Conservation (phyloP, 768 basidiomycete genomes). For the Lyophyllum atratum region DNA sequence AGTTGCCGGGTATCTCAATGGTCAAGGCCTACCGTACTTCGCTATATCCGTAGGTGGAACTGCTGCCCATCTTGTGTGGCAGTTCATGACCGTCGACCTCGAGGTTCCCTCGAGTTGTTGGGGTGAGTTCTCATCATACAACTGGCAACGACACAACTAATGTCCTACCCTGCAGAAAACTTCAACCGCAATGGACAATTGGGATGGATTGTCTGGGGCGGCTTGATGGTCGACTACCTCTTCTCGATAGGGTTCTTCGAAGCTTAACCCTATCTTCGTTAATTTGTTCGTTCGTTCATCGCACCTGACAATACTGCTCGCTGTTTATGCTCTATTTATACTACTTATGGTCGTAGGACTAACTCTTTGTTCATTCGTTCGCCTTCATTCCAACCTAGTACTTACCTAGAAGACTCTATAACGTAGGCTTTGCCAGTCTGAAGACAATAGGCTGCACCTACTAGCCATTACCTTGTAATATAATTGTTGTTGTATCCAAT, state of each 20-base stretch:
- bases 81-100: slow-evolving; percentile 45
- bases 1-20: slow-evolving; percentile 54
- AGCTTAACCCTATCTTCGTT: neutral
- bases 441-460: too few relatives aligned
- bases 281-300: neutral
- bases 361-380: neutral
- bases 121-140: slow-evolving; percentile 28
- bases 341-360: neutral
- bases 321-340: neutral
- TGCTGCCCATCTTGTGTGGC: slow-evolving; percentile 46
- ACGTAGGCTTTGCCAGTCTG: too few relatives aligned
- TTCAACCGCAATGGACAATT: slow-evolving; percentile 49
- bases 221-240: slow-evolving; percentile 41
- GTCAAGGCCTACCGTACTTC: slow-evolving; percentile 51
- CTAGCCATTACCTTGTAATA: too few relatives aligned
- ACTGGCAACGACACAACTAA: neutral
- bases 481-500: too few relatives aligned
- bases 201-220: slow-evolving; percentile 49
- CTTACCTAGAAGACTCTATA: too few relatives aligned
- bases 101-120: slow-evolving; percentile 48
- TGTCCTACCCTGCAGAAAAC: slow-evolving; percentile 30
- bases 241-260: slow-evolving; percentile 5
- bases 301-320: neutral
- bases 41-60: slow-evolving; percentile 47
- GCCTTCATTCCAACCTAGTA: neutral